Evolutionary conservation across 1,284 basidiomycete genomes (phyloP).

Genomic region (Austroboletus rostrupii): DNA sequence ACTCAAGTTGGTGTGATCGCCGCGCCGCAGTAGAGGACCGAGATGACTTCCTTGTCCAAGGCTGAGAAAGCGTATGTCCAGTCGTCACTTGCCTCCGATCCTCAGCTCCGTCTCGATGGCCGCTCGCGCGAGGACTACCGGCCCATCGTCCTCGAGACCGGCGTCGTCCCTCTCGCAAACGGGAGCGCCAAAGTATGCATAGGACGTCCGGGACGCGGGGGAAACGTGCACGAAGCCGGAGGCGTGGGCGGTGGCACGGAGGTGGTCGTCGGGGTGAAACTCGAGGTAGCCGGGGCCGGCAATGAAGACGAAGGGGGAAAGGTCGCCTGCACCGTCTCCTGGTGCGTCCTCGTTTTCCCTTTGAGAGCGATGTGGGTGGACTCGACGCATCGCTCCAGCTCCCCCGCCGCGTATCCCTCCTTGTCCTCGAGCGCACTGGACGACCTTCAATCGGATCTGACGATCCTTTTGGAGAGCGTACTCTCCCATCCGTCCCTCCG

Average conservation of each 20-base stretch:
- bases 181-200: conserved; percentile 72
- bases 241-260: conserved; percentile 27
- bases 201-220: conserved; percentile 56
- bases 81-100: conserved; percentile 50
- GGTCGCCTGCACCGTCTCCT: conserved; percentile 64
- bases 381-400: conserved; percentile 45
- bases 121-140: conserved; percentile 62
- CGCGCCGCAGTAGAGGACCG: no score
- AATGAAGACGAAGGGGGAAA: conserved; percentile 54
- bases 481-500: conserved; percentile 60
- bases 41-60: conserved; percentile 48
- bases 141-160: conserved; percentile 66
- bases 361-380: conserved; percentile 1
- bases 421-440: conserved; percentile 59
- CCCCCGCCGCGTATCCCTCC: conserved; percentile 72
- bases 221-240: conserved; percentile 34
- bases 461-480: conserved; percentile 52
- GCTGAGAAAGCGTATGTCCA: conserved; percentile 74
- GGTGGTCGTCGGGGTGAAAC: conserved; percentile 50
- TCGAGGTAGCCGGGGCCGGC: conserved; percentile 61
- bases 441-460: conserved; percentile 68
- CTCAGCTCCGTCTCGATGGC: conserved; percentile 64
- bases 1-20: no score
- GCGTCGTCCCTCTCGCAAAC: conserved; percentile 71
- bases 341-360: conserved; percentile 46